Percentiles rank a stretch among this genome's conserved stretches.
Conservation (phyloP, 2,329 filamentous ascomycete genomes). For the Plenodomus biglobosus region DNA sequence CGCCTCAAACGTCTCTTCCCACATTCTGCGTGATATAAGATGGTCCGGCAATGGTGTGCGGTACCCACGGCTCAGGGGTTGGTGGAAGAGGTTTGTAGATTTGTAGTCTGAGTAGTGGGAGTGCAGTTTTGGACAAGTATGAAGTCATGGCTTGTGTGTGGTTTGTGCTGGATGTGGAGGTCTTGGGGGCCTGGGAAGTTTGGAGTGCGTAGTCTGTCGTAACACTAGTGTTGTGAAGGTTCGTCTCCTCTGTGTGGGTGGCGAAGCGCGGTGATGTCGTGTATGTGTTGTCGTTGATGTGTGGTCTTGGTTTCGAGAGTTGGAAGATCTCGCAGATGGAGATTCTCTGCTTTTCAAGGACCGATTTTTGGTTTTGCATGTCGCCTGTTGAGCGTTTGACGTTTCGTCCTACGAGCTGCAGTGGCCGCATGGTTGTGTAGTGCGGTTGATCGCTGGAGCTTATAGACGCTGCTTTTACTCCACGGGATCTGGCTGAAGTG, state of each 20-base stretch:
- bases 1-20: not conserved
- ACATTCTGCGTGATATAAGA: not conserved
- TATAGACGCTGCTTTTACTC: not conserved
- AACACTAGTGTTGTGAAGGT: too few relatives aligned
- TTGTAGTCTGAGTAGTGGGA: too few relatives aligned
- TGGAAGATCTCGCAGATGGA: not conserved
- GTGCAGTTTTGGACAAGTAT: too few relatives aligned
- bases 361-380: too few relatives aligned
- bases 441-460: not conserved
- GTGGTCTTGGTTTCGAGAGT: not conserved
- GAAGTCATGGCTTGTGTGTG: too few relatives aligned
- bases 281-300: not conserved
- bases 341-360: not conserved
- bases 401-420: not conserved
- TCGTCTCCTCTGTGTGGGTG: too few relatives aligned
- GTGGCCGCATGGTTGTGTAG: not conserved
- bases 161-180: too few relatives aligned
- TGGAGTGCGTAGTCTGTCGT: too few relatives aligned
- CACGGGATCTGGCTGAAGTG: not conserved
- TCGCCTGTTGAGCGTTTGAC: not conserved
- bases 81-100: not conserved
- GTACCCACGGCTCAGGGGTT: not conserved
- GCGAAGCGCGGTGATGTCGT: not conserved
- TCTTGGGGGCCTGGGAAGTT: too few relatives aligned
- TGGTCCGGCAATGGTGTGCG: not conserved